Evolutionary conservation across 345 rosid species (phyloP), one percentile per base, ranked within the genome.

Genomic region (Camelina neglecta): DNA sequence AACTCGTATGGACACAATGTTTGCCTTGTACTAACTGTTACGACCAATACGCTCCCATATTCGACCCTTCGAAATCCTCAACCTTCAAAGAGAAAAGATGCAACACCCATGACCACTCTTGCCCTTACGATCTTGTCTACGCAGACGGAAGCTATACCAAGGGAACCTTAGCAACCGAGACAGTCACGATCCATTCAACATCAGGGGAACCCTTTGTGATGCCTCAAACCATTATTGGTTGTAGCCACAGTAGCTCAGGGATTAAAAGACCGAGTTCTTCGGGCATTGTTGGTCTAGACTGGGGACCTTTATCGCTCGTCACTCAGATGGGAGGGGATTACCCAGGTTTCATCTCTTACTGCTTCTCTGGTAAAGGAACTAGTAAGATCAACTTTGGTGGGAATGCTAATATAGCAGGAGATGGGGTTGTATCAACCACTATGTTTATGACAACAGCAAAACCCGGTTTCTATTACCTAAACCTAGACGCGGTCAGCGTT

Each of bases 1-100:
- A 58, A 1, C 2, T 48, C 12, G 1, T 75, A 18, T 18, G 18
- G 73, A 48, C 60, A 66, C 79, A 75, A 75, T 75, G 79, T 20
- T 49, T 67, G 35, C 67, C 67, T 38, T 75, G 78, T 26, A 0
- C 20, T 26, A 26, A 59, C 61, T 75, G 79, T 12, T 67, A 6
- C 54, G 6, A 11, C 16, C 73, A 59, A 54, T 1, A 1, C 15
- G 20, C 15, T 75, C 67, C 78, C 1, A 48, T 74, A 3, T 48
- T 57, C 21, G 60, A 74, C 42, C 78, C 67, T 57, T 35, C 60
- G 1, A 57, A 23, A 36, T 74, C 67, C 11, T 67, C 60, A 49
- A 67, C 71, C 7, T 50, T 50, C 71, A 35, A 51, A 35, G 31
- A 18, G 18, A n/a, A 9, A 29, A 58, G 0, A 20, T 74, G 78